Conservation (phyloP, 2,329 filamentous ascomycete species). For the Endoconidiophora laricicola region DNA sequence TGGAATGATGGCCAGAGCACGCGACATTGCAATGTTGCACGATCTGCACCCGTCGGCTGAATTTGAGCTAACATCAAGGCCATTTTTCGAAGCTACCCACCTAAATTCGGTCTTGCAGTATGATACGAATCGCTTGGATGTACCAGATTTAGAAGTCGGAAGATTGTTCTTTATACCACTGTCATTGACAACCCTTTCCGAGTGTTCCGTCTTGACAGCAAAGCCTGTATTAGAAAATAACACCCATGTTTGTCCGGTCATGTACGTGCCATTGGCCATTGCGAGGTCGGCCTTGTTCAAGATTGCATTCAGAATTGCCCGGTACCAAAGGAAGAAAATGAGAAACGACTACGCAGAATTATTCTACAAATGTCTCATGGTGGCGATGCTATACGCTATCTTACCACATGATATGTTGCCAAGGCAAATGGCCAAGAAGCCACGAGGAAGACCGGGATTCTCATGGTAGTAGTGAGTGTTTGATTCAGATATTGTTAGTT, state of each 20-base stretch:
- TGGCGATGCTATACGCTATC: constrained; percentile 8
- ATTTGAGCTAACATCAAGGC: constrained; percentile 1
- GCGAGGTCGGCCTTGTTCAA: constrained; percentile 5
- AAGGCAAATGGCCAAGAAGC: no score
- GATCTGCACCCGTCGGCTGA: constrained; percentile 4
- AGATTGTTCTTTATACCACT: constrained; percentile 9
- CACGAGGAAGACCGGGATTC: not conserved
- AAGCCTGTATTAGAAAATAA: constrained; percentile 1
- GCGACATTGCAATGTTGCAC: constrained; percentile 7
- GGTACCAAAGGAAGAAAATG: constrained; percentile 8
- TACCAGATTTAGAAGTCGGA: constrained; percentile 10
- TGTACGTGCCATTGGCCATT: constrained; percentile 1
- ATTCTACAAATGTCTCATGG: constrained; percentile 11
- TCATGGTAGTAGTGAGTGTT: not conserved
- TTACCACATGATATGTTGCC: constrained; percentile 1
- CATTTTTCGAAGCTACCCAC: not conserved
- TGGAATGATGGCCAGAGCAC: not conserved
- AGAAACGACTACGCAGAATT: constrained; percentile 12
- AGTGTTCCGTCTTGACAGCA: not conserved
- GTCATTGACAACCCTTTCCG: constrained; percentile 2
- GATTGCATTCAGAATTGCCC: constrained; percentile 5
- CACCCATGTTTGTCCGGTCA: constrained; percentile 5
- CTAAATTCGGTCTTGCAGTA: constrained; percentile 6
- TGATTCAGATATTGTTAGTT: not conserved
- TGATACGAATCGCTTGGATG: constrained; percentile 8